Evolutionary conservation across 2,329 filamentous ascomycete species (phyloP), one percentile per base, ranked within the genome.

Genomic region (Camptophora hylomeconis): DNA sequence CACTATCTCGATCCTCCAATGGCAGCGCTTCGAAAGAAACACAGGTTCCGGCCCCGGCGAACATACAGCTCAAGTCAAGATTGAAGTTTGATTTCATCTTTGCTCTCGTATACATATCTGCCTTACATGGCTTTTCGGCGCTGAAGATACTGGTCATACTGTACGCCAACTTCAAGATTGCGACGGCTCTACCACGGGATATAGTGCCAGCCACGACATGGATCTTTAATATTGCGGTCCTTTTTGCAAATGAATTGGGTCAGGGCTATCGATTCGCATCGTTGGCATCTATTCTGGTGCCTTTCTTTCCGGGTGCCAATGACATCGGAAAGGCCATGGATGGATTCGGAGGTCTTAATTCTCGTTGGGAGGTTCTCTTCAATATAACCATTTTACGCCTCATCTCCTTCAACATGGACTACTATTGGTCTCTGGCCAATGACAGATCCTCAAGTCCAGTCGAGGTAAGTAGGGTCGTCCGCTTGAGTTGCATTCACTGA

Each of bases 391-490:
- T 95, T 15, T 61, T 98, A 32, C 76, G 89, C 4, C 64, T 95
- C 26, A 84, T 98, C 45, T 94, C 87, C 52, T 98, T 93, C 67
- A 95, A 95, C 52, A 56, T 98, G 49, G 89, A 98, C 56, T 86
- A 92, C 52, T 87, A 92, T 52, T 98, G 89, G 87, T 89, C 81
- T 45, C 54, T 80, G 3, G 73, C 80, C 39, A 65, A 71, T 34
- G 38, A 38, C 5, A 60, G 67, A 20, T 61, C 63, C 14, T 58
- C 68, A 16, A 86, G 72, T 45, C 67, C 78, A 6, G 54, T 93
- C 22, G 87, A 95, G 76, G 89, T 95, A 71, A 51, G 71, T 57
- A 20, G 26, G 31, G 28, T 54, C 52, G 35, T 53, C 42, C 44
- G 39, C 22, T 34, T 45, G 11, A 10, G 18, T 13, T 26, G 11